Evolutionary conservation across 352 stramenopile species (phyloP).

Genomic region (Aphanomyces cochlioides): DNA sequence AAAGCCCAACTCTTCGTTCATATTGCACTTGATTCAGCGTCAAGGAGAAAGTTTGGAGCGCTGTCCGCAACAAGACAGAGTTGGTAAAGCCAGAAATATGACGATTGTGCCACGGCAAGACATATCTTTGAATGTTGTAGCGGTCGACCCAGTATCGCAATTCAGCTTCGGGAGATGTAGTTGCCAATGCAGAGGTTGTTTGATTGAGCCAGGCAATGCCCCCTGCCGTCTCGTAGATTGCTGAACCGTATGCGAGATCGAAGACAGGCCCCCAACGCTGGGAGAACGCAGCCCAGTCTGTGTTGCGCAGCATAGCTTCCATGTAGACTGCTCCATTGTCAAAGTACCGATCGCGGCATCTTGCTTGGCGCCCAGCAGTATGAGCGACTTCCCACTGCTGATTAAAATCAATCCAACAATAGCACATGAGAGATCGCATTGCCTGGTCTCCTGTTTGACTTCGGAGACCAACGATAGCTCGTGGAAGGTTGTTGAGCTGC

Average conservation of each 20-base stretch:
- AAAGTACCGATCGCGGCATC: neutral
- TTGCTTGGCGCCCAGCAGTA: neutral
- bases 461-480: neutral
- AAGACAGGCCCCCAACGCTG: neutral
- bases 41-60: neutral
- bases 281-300: neutral
- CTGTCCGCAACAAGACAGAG: neutral
- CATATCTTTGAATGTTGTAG: neutral
- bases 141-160: neutral
- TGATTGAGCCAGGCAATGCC: neutral
- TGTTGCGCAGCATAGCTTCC: conserved; percentile 22
- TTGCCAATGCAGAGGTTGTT: neutral
- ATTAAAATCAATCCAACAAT: conserved; percentile 22
- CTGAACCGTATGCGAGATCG: neutral
- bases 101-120: conserved; percentile 16
- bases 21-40: neutral
- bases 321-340: conserved; percentile 23
- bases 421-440: neutral
- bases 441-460: neutral
- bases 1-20: neutral
- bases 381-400: neutral
- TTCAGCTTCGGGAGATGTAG: neutral
- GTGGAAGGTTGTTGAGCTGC: neutral
- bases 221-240: neutral
- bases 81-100: neutral